A percentile compares a stretch with the other conserved stretches of the same genome.
Conservation (phyloP, 2,329 filamentous ascomycete species). For the Alternaria angustiovoidea region DNA sequence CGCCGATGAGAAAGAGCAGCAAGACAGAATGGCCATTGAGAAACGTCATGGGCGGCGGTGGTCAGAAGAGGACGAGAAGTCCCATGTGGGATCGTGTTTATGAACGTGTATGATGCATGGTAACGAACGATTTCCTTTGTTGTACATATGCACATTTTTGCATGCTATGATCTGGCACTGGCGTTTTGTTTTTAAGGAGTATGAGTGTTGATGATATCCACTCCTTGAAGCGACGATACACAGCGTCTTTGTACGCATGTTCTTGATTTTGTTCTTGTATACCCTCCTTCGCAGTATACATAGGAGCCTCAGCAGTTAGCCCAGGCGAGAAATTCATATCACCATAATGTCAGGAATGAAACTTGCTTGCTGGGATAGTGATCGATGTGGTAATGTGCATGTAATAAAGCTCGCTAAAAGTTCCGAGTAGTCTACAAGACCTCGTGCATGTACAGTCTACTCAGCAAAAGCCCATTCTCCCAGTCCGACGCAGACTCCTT, state of each 20-base stretch:
- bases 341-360: not conserved
- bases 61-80: slow-evolving; percentile 33
- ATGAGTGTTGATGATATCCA: slow-evolving; percentile 12
- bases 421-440: slow-evolving; percentile 23
- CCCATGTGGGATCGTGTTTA: slow-evolving; percentile 47
- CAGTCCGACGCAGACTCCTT: not conserved
- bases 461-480: slow-evolving; percentile 4
- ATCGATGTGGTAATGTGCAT: slow-evolving; percentile 11
- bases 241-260: not conserved
- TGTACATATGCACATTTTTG: slow-evolving; percentile 16
- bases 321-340: not conserved
- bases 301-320: not conserved
- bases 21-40: slow-evolving; percentile 46
- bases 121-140: slow-evolving; percentile 24
- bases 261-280: slow-evolving; percentile 1
- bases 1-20: slow-evolving; percentile 21
- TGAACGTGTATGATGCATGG: slow-evolving; percentile 25
- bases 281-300: slow-evolving; percentile 2
- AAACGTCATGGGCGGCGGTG: slow-evolving; percentile 25
- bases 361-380: not conserved
- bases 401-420: slow-evolving; percentile 21
- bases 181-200: not conserved
- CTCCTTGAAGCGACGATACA: slow-evolving; percentile 9
- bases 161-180: slow-evolving; percentile 2
- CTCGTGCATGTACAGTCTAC: slow-evolving; percentile 10